Base-by-base conservation (phyloP, 805 yeast genomes). In the Pachysolen tannophilus region DNA sequence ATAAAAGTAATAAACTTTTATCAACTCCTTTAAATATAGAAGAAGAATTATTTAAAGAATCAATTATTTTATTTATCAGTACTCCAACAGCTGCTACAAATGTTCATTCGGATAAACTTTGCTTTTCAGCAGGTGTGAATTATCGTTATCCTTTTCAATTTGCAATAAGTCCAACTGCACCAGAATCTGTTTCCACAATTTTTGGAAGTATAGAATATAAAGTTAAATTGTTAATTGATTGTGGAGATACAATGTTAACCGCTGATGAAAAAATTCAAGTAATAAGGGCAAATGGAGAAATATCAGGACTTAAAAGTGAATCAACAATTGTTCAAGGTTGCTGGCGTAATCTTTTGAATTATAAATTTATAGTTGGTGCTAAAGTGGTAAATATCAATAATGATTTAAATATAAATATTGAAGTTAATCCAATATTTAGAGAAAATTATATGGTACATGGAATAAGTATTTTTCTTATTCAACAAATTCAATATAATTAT, bases 321-420 rank as follows among this genome's bases (percentile, higher is more conserved):
- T 16, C 29, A 4, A 25, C 25, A 5, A 25, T 34, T 11, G 33
- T 29, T 5, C 30, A 34, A 30, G 62, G 61, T 6, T 51, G 43
- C 28, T 57, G 62, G 62, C 47, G 61, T 44, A 40, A 54, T 23
- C 33, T 55, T 27, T 34, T 49, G 9, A 41, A 38, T 14, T 57
- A 56, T 39, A 43, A 48, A 33, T 30, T 55, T 20, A 11, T 39
- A 1, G 29, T 54, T 8, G 35, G 42, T 11, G 42, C 40, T 32
- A 48, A 46, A 33, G 27, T 35, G 4, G 14, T 51, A 7, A 37
- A 39, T 8, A 35, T 57, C 6, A 52, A 46, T 5, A 40, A 40
- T 9, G 8, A 23, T 9, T 25, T 53, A 5, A 31, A 29, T 11
- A 30, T 50, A 11, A 30, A 34, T 3, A 35, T 52, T 15, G 48